Evolutionary conservation across 2,329 filamentous ascomycete species (phyloP).

Genomic region (Diaporthe ilicicola): DNA sequence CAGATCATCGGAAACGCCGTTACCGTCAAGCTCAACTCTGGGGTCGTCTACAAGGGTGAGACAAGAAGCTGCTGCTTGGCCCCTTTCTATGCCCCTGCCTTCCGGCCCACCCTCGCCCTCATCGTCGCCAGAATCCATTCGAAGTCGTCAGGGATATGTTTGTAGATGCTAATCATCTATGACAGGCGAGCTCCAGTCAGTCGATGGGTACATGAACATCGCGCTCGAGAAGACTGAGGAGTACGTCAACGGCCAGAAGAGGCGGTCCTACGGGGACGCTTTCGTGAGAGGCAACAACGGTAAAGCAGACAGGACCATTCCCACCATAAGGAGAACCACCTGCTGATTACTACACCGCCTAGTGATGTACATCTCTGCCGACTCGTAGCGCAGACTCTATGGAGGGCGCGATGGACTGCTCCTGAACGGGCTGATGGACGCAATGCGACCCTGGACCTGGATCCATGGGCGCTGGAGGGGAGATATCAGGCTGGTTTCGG

Average conservation of each 20-base stretch:
- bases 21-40: constrained; percentile 98
- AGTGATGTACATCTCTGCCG: constrained; percentile 78
- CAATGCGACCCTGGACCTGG: not conserved
- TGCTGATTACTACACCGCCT: constrained; percentile 27
- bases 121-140: not conserved
- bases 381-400: constrained; percentile 47
- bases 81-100: not conserved
- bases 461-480: too few species aligned
- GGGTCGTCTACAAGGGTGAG: constrained; percentile 94
- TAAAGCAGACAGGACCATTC: constrained; percentile 47
- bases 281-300: constrained; percentile 98
- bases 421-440: not conserved
- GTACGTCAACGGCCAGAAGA: constrained; percentile 84
- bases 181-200: constrained; percentile 90
- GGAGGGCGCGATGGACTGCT: not conserved
- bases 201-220: constrained; percentile 99
- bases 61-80: constrained; percentile 9
- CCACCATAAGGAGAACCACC: not conserved
- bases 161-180: constrained; percentile 32
- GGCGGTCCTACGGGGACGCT: constrained; percentile 88
- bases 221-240: constrained; percentile 95
- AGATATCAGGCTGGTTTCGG: not conserved
- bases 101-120: not conserved
- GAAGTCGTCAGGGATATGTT: too few species aligned
- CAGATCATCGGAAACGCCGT: constrained; percentile 95